Evolutionary conservation across 768 basidiomycete species (phyloP).

Genomic region (Lepiota brunneoincarnata): DNA sequence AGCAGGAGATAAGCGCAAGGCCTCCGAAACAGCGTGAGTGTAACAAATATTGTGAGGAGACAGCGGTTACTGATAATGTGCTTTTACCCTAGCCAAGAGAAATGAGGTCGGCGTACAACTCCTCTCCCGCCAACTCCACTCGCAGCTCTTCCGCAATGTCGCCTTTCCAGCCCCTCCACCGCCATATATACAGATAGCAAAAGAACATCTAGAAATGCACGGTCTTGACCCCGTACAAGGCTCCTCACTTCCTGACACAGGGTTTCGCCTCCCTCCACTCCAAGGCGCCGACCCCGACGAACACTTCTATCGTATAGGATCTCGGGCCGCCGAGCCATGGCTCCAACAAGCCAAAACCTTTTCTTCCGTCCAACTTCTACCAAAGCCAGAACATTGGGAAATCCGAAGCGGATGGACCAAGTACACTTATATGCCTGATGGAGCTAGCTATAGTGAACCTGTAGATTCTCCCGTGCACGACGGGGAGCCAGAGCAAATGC

Average conservation of each 20-base stretch:
- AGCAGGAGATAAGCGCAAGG: not conserved
- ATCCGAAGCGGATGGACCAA: conserved; percentile 85
- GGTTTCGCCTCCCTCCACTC: conserved; percentile 80
- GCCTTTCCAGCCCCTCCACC: conserved; percentile 60
- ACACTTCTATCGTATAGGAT: conserved; percentile 85
- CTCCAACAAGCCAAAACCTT: conserved; percentile 63
- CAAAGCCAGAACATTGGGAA: conserved; percentile 48
- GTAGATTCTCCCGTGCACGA: conserved; percentile 66
- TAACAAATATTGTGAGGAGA: not conserved
- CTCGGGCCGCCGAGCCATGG: conserved; percentile 72
- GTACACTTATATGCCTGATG: conserved; percentile 70
- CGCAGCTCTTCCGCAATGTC: conserved; percentile 75
- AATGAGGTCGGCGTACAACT: conserved; percentile 95
- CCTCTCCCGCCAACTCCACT: conserved; percentile 75
- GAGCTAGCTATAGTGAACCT: conserved; percentile 71
- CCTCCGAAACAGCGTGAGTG: not conserved
- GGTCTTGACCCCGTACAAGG: conserved; percentile 77
- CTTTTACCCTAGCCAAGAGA: conserved; percentile 52
- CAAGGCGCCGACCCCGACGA: conserved; percentile 81
- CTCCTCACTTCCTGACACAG: conserved; percentile 74
- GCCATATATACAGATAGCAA: conserved; percentile 70
- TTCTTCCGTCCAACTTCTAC: conserved; percentile 51
- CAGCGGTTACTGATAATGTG: not conserved
- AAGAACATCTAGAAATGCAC: conserved; percentile 77
- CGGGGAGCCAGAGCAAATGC: conserved; percentile 64